Base-by-base conservation (phyloP, 768 basidiomycete genomes). In the Daedalea quercina region DNA sequence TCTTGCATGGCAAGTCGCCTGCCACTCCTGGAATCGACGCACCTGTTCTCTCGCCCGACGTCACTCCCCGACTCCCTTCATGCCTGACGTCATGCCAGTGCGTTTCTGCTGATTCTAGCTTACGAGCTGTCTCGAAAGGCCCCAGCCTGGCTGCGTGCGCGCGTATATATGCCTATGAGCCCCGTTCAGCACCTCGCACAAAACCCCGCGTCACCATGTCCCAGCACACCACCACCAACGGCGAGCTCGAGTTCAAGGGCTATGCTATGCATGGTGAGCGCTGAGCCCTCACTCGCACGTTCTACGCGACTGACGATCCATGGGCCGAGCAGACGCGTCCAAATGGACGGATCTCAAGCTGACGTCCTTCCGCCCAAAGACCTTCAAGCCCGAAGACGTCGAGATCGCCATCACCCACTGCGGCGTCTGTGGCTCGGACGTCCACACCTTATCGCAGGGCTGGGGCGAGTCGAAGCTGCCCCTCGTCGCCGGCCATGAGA, bases 321-420 rank as follows among this genome's bases (percentile, higher is more conserved):
- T 26, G 8, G 13, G 3, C n/a, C 19, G 12, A 7, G 17, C 35
- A 65, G 63, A 63, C 28, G 57, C 60, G 0, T 52, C 57, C 20
- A 55, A 56, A 12, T 76, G 72, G 71, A 64, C 67, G 19, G 62
- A 75, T 25, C 73, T 77, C 50, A 58, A 76, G 48, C 57, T 78
- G 22, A 71, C 72, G 33, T 66, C 72, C 15, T 79, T 78, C 65
- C 61, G 76, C 58, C 80, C 81, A 12, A 84, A 84, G 67, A 64
- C 63, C 8, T 71, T 72, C 54, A 72, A 70, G 3, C 75, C 80
- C 24, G 70, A 75, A 54, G 82, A 85, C 58, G 68, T 84, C 47
- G 81, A 84, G 49, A 73, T 80, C 52, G 70, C 73, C 47, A 76
- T 79, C 53, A 73, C 75, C 23, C 76, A 70, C 57, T 79, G 68